phyloP scores from a whole-genome alignment of 441 rosid species.

The Mallotus repandus region DNA sequence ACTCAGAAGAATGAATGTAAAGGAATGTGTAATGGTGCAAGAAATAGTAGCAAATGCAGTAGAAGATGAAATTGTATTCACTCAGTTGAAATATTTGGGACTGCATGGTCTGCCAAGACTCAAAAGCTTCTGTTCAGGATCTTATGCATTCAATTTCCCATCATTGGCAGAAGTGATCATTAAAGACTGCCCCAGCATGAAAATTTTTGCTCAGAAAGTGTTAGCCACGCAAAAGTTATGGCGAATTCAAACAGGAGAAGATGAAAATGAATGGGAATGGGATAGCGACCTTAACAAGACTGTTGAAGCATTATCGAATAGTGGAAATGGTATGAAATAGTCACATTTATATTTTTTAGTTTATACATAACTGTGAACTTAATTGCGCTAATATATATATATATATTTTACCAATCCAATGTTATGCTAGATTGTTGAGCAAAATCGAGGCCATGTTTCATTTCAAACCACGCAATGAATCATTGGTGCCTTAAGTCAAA shows the following conservation, averaged over 20 bases:
- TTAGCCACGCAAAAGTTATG: neutral
- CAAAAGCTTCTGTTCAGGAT: conserved; percentile 21
- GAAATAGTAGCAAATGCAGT: too few relatives aligned
- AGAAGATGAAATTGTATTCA: conserved; percentile 13
- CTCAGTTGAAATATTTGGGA: conserved; percentile 19
- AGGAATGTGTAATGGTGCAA: too few relatives aligned
- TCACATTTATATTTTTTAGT: too few relatives aligned
- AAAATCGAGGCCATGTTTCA: too few relatives aligned
- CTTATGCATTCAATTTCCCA: conserved; percentile 18
- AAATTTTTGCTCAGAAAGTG: neutral
- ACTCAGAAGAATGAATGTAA: too few relatives aligned
- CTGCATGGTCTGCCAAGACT: conserved; percentile 25
- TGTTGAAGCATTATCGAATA: neutral
- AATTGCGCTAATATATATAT: too few relatives aligned
- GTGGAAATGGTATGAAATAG: too few relatives aligned
- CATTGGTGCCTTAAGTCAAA: too few relatives aligned
- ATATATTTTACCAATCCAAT: too few relatives aligned
- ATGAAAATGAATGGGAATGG: neutral
- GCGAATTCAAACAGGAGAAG: neutral
- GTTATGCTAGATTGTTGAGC: too few relatives aligned
- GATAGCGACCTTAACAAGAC: neutral
- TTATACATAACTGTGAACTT: too few relatives aligned
- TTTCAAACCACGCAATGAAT: too few relatives aligned
- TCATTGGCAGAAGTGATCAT: conserved; percentile 7
- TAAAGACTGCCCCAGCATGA: neutral